Evolutionary conservation across 202 grass and related monocot genomes (phyloP).

Genomic region (Setaria viridis): DNA sequence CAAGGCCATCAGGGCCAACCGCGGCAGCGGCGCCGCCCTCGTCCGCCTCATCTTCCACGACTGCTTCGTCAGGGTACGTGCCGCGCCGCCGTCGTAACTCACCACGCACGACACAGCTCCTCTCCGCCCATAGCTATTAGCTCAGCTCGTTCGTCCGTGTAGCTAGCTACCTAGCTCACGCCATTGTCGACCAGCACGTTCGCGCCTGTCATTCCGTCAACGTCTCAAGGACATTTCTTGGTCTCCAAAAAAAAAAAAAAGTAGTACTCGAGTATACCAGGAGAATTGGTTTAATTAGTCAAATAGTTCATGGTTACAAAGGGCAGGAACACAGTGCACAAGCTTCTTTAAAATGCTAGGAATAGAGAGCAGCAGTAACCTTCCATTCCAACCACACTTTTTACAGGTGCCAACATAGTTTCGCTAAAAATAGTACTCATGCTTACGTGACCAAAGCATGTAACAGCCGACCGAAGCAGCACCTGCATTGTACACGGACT

Average conservation of each 20-base stretch:
- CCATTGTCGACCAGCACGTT: too few species aligned
- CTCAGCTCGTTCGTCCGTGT: too few species aligned
- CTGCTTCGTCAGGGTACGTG: constrained; percentile 82
- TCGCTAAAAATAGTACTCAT: not conserved
- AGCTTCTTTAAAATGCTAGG: not conserved
- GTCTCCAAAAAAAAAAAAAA: too few species aligned
- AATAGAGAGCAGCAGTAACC: not conserved
- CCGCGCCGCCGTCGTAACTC: not conserved
- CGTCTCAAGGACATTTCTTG: too few species aligned
- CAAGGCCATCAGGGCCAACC: constrained; percentile 52
- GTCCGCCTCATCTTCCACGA: constrained; percentile 87
- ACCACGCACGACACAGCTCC: too few species aligned
- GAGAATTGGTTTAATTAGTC: too few species aligned
- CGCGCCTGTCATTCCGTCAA: too few species aligned
- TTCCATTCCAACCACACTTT: not conserved
- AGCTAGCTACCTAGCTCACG: too few species aligned
- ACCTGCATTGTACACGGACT: not conserved
- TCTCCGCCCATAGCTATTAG: too few species aligned
- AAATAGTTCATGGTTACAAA: too few species aligned
- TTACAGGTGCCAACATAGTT: not conserved
- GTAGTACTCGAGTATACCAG: too few species aligned
- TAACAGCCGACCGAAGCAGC: too few species aligned
- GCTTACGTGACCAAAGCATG: not conserved
- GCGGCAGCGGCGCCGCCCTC: constrained; percentile 53
- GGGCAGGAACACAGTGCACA: not conserved